Evolutionary conservation across 2,329 filamentous ascomycete species (phyloP).

Genomic region (Ceratocystis diversiconidia): DNA sequence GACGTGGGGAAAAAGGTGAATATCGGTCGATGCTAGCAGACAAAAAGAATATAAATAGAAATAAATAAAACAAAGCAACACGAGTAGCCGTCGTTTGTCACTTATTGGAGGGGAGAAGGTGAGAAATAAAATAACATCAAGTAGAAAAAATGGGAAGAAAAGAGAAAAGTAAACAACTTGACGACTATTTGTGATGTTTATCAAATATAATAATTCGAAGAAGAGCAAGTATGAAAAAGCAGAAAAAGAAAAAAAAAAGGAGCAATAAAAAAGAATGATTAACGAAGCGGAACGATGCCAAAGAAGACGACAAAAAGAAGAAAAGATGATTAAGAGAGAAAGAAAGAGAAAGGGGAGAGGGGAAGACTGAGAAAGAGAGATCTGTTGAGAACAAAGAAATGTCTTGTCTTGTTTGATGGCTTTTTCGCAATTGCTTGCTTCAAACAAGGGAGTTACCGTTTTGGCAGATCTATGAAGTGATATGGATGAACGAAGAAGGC

Average conservation of each 20-base stretch:
- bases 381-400: neutral
- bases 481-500: neutral
- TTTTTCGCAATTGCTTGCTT: neutral
- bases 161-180: neutral
- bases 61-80: neutral
- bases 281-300: no score
- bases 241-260: neutral
- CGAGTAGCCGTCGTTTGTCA: no score
- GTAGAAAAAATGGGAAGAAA: neutral
- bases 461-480: neutral
- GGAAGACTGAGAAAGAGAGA: neutral
- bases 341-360: no score
- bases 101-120: no score
- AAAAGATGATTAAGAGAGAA: no score
- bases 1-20: neutral
- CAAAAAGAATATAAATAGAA: slow-evolving; percentile 5
- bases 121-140: neutral
- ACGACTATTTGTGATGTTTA: no score
- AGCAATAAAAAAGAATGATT: no score
- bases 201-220: no score
- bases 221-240: neutral
- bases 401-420: neutral
- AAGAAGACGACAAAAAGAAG: no score
- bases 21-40: neutral
- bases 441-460: neutral